phyloP scores from a whole-genome alignment of 2,329 filamentous ascomycete genomes.

The Xylariaceae sp. region DNA sequence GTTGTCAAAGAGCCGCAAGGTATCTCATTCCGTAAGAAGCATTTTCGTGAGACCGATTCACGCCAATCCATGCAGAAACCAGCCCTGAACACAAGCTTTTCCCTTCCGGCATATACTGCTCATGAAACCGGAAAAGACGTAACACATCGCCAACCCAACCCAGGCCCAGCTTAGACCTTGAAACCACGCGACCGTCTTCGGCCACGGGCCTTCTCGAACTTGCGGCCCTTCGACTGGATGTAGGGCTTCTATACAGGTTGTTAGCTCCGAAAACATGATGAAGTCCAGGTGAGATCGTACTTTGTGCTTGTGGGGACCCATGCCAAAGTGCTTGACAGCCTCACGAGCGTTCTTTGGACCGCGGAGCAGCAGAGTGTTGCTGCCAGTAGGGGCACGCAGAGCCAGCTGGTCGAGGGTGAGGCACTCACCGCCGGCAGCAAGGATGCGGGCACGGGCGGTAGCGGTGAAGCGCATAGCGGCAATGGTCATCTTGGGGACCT shows the following conservation, averaged over 20 bases:
- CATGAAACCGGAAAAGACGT: slow-evolving; percentile 28
- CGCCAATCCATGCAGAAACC: slow-evolving; percentile 39
- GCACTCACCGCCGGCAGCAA: slow-evolving; percentile 89
- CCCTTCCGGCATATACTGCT: slow-evolving; percentile 22
- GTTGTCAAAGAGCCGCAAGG: slow-evolving; percentile 18
- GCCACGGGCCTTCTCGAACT: slow-evolving; percentile 99
- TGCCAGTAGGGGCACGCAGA: slow-evolving; percentile 87
- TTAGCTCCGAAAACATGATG: too few relatives aligned
- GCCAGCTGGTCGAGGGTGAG: slow-evolving; percentile 97
- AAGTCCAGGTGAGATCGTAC: slow-evolving; percentile 56
- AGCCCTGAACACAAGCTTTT: slow-evolving; percentile 26
- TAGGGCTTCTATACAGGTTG: slow-evolving; percentile 73
- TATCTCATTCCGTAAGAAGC: slow-evolving; percentile 29
- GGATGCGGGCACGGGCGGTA: slow-evolving; percentile 88
- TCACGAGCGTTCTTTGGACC: slow-evolving; percentile 98
- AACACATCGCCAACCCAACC: slow-evolving; percentile 24
- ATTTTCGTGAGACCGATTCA: slow-evolving; percentile 41
- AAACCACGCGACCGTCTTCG: slow-evolving; percentile 97
- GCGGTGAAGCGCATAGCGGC: slow-evolving; percentile 96
- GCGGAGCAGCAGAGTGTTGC: slow-evolving; percentile 95
- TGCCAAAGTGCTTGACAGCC: slow-evolving; percentile 98
- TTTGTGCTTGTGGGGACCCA: slow-evolving; percentile 98
- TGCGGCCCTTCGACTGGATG: slow-evolving; percentile 97
- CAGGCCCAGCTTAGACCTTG: slow-evolving; percentile 81
- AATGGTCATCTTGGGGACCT: slow-evolving; percentile 86